Evolutionary conservation across 768 basidiomycete species (phyloP).

Genomic region (Sutorius australiensis): DNA sequence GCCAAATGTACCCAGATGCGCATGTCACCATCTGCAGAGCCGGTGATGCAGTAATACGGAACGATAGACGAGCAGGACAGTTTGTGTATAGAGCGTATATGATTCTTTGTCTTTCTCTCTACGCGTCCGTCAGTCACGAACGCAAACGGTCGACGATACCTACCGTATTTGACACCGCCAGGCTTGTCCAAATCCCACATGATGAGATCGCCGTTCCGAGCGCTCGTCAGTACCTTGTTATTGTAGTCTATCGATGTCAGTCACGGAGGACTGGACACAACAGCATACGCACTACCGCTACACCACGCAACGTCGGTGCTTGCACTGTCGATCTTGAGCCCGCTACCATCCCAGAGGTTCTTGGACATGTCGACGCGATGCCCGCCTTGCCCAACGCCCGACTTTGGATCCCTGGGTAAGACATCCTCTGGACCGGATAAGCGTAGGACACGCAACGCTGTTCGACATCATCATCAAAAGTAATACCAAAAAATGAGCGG

Average conservation of each 20-base stretch:
- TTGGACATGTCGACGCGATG: constrained; percentile 67
- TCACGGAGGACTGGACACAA: background rate
- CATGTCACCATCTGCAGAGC: constrained; percentile 76
- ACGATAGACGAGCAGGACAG: constrained; percentile 65
- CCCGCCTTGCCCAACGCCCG: constrained; percentile 53
- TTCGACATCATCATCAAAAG: constrained; percentile 9
- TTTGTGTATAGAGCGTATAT: constrained; percentile 68
- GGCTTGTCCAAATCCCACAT: constrained; percentile 77
- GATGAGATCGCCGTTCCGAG: constrained; percentile 76
- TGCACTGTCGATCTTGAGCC: constrained; percentile 73
- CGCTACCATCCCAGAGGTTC: constrained; percentile 76
- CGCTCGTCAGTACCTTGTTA: constrained; percentile 77
- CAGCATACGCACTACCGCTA: constrained; percentile 49
- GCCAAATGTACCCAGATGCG: constrained; percentile 65
- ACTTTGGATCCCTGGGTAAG: constrained; percentile 45
- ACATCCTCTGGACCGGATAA: constrained; percentile 46
- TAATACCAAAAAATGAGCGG: background rate
- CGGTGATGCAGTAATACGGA: constrained; percentile 71
- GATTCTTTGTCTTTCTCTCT: constrained; percentile 68
- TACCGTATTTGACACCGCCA: constrained; percentile 69
- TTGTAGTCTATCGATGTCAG: constrained; percentile 48
- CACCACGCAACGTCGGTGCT: constrained; percentile 84
- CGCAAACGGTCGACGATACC: constrained; percentile 17
- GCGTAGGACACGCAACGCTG: constrained; percentile 60
- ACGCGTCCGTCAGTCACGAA: constrained; percentile 11